A percentile compares a stretch with the other conserved stretches of the same genome.
Evolutionary conservation across 2,329 filamentous ascomycete genomes (phyloP).

Genomic region (Ophiostoma sp.): DNA sequence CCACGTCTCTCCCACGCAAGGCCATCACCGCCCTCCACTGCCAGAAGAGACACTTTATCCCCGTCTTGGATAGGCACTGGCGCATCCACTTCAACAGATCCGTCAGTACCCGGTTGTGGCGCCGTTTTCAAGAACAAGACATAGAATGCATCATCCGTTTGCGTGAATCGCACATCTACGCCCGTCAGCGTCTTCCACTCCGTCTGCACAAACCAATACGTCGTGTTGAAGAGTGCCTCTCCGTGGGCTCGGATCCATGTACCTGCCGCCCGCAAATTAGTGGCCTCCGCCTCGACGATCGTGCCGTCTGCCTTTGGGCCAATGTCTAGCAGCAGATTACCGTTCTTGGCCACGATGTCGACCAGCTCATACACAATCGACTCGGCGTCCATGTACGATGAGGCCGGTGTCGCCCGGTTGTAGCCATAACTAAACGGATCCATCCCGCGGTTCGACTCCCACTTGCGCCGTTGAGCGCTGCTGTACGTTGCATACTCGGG

Average conservation of each 20-base stretch:
- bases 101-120: slow-evolving; percentile 32
- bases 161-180: slow-evolving; percentile 46
- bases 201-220: slow-evolving; percentile 49
- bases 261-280: slow-evolving; percentile 52
- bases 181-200: slow-evolving; percentile 17
- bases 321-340: slow-evolving; percentile 58
- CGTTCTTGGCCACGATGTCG: slow-evolving; percentile 57
- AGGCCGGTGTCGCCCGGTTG: slow-evolving; percentile 53
- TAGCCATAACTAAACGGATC: slow-evolving; percentile 62
- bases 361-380: slow-evolving; percentile 50
- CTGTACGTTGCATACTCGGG: slow-evolving; percentile 57
- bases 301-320: slow-evolving; percentile 57
- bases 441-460: slow-evolving; percentile 61
- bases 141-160: slow-evolving; percentile 49
- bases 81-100: slow-evolving; percentile 35
- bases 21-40: slow-evolving; percentile 29
- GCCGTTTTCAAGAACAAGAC: slow-evolving; percentile 40
- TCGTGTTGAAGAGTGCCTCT: slow-evolving; percentile 59
- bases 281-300: slow-evolving; percentile 50
- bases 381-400: slow-evolving; percentile 53
- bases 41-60: slow-evolving; percentile 46
- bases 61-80: slow-evolving; percentile 46
- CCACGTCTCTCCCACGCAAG: slow-evolving; percentile 31
- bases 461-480: slow-evolving; percentile 55
- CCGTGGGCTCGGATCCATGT: slow-evolving; percentile 39